Evolutionary conservation across 768 basidiomycete species (phyloP).

Genomic region (Russula emetica): DNA sequence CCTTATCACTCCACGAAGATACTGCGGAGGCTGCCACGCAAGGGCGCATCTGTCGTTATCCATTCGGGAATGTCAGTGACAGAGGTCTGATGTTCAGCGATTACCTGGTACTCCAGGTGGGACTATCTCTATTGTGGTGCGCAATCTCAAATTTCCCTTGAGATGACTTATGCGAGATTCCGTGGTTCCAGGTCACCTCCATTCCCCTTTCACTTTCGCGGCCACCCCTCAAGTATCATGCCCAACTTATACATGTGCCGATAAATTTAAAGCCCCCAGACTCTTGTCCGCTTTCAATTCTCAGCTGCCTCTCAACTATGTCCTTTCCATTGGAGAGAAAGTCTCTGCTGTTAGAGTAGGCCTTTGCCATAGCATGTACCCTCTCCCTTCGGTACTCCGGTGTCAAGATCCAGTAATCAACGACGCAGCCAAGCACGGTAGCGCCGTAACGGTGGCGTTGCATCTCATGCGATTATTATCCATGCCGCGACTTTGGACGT

Average conservation of each 20-base stretch:
- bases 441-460: constrained; percentile 35
- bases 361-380: constrained; percentile 47
- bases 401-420: constrained; percentile 42
- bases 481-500: constrained; percentile 54
- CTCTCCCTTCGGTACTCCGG: constrained; percentile 43
- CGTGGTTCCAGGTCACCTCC: neutral
- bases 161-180: constrained; percentile 8
- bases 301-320: constrained; percentile 19
- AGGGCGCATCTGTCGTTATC: neutral
- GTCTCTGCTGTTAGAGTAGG: constrained; percentile 48
- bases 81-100: neutral
- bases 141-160: neutral
- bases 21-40: neutral
- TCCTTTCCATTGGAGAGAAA: constrained; percentile 36
- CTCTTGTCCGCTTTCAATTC: neutral
- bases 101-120: neutral
- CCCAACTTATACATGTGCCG: neutral
- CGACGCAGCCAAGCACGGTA: constrained; percentile 39
- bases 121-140: neutral
- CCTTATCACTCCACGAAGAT: neutral
- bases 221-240: neutral
- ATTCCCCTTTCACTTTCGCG: no score
- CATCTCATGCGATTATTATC: constrained; percentile 44
- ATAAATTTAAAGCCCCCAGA: constrained; percentile 1
- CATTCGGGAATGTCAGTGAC: neutral